phyloP scores from a whole-genome alignment of 306 rosid species.

The Acacia crassicarpa region DNA sequence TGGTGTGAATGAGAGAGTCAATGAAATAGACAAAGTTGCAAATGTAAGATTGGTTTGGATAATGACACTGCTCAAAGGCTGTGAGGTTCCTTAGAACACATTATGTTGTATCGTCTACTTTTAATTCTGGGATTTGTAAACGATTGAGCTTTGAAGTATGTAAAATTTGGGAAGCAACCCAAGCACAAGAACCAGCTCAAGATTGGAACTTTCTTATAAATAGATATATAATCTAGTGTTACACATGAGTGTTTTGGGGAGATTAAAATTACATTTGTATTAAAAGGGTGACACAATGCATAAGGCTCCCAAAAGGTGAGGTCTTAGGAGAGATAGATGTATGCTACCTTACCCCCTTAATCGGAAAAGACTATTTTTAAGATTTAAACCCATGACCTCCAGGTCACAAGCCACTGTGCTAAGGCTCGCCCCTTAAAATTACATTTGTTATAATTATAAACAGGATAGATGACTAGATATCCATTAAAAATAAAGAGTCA shows the following conservation, averaged over 20 bases:
- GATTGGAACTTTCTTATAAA: too few species aligned
- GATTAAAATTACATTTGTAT: too few species aligned
- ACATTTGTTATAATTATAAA: too few species aligned
- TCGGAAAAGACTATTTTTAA: too few species aligned
- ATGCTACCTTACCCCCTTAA: too few species aligned
- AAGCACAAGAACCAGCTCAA: neutral
- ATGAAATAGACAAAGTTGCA: neutral
- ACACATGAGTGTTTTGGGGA: too few species aligned
- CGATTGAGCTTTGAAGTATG: neutral
- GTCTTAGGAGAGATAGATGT: too few species aligned
- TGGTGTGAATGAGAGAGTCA: conserved; percentile 7
- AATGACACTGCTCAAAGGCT: neutral
- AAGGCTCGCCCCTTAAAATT: too few species aligned
- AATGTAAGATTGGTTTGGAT: neutral
- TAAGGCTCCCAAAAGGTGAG: rapidly evolving
- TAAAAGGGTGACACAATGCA: too few species aligned
- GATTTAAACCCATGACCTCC: too few species aligned
- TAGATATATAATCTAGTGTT: too few species aligned
- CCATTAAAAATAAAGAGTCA: neutral
- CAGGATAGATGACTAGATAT: neutral
- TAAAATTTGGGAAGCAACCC: neutral
- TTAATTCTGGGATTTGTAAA: neutral
- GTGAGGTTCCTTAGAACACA: neutral
- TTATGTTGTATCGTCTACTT: neutral
- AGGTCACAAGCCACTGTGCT: too few species aligned